Evolutionary conservation across 768 basidiomycete species (phyloP).

Genomic region (Rhizopogon vulgaris): DNA sequence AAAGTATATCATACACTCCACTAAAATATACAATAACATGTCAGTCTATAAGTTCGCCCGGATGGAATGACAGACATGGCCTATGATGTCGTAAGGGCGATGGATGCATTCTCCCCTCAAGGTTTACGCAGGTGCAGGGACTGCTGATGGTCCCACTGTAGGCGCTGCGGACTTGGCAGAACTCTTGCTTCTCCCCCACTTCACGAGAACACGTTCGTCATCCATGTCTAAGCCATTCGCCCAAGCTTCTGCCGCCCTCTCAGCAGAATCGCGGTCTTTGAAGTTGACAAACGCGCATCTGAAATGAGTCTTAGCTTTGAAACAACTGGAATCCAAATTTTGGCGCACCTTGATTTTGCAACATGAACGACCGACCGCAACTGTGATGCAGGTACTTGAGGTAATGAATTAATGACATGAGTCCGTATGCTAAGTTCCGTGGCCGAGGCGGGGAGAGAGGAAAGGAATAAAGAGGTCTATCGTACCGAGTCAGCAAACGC

Average conservation of each 20-base stretch:
- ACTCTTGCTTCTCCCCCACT: conserved; percentile 80
- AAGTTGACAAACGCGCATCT: conserved; percentile 98
- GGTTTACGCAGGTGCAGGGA: conserved; percentile 9
- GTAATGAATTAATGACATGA: conserved; percentile 60
- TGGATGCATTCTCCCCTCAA: background rate
- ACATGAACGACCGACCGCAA: conserved; percentile 85
- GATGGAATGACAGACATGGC: background rate
- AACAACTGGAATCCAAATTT: background rate
- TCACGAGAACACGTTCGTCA: conserved; percentile 63
- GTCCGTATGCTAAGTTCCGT: conserved; percentile 75
- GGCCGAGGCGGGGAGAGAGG: conserved; percentile 62
- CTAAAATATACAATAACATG: background rate
- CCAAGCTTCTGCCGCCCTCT: conserved; percentile 84
- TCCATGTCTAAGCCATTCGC: conserved; percentile 88
- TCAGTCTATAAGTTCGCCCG: background rate
- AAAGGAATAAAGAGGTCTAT: conserved; percentile 83
- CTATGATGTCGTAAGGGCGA: background rate
- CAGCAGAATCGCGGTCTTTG: conserved; percentile 73
- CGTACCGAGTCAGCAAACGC: conserved; percentile 3
- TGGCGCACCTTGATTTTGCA: conserved; percentile 63
- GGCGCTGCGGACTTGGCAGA: conserved; percentile 26
- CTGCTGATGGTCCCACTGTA: conserved; percentile 2
- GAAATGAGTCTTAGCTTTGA: background rate
- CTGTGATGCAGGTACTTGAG: conserved; percentile 54
- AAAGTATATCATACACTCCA: background rate